These are phyloP conservation scores for Dunaliella sp. DNA, from an alignment of 139 green algal genomes.

Conservation along the genomic window DNA sequence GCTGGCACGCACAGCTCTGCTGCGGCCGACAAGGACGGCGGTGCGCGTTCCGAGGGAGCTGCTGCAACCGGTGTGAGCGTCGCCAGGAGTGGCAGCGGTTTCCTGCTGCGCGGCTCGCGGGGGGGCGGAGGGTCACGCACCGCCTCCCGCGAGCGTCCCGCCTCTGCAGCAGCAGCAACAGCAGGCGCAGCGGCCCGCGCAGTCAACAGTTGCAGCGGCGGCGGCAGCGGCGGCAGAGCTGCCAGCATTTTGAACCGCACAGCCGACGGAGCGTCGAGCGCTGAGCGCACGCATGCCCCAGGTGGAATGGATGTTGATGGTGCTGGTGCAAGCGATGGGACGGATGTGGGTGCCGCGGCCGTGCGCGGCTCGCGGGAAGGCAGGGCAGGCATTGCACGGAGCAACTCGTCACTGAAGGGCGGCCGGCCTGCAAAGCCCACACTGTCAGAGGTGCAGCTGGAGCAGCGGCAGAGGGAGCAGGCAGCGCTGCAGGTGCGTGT, in stretches of 20 bases:
- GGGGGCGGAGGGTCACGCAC: neutral
- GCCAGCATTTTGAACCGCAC: neutral
- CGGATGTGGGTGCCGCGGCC: too few species aligned
- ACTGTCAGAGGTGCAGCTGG: slow-evolving; percentile 15
- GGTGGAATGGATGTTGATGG: neutral
- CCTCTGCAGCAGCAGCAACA: neutral
- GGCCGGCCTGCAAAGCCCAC: neutral
- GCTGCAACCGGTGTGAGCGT: too few species aligned
- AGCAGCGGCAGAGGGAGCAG: slow-evolving; percentile 22
- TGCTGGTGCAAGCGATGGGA: too few species aligned
- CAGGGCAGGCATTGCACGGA: neutral
- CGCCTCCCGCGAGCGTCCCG: neutral
- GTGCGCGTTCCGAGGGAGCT: too few species aligned
- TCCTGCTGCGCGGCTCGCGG: neutral
- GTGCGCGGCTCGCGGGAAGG: too few species aligned
- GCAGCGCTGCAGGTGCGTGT: slow-evolving; percentile 34
- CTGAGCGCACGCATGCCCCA: neutral
- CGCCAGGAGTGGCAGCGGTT: neutral
- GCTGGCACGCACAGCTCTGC: too few species aligned
- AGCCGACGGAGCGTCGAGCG: too few species aligned
- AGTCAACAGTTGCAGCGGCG: too few species aligned
- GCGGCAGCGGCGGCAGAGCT: neutral
- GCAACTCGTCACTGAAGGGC: neutral
- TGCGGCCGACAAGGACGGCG: too few species aligned
- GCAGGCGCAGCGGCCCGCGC: neutral